These are phyloP conservation scores for Gautieria morchelliformis DNA, from an alignment of 768 basidiomycete genomes.

Conservation along the genomic window DNA sequence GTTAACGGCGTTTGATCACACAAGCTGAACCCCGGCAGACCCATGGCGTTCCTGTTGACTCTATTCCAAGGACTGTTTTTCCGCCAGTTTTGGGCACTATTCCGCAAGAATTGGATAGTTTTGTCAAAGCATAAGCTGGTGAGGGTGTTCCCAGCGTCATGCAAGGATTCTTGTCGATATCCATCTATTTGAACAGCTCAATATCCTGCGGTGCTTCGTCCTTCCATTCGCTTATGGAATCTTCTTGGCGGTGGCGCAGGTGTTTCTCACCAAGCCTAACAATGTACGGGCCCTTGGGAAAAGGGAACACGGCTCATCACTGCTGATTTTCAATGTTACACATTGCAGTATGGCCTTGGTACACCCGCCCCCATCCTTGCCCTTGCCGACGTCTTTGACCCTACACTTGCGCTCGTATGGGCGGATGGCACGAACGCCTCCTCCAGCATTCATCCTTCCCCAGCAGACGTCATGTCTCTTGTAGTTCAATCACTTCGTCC, in stretches of 20 bases:
- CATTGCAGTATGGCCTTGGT: conserved; percentile 37
- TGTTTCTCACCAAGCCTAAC: conserved; percentile 48
- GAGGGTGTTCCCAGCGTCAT: conserved; percentile 17
- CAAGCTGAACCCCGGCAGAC: too few relatives aligned
- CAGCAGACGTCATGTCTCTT: conserved; percentile 48
- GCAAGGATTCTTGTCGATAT: background rate
- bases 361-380: conserved; percentile 38
- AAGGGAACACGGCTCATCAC: background rate
- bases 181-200: conserved; percentile 31
- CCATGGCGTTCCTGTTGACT: background rate
- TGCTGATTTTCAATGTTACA: background rate
- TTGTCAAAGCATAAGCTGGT: conserved; percentile 58
- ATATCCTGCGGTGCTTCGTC: conserved; percentile 51
- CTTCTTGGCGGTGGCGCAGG: conserved; percentile 56
- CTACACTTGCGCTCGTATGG: conserved; percentile 50
- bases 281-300: conserved; percentile 36
- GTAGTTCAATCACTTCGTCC: conserved; percentile 44
- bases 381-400: conserved; percentile 42
- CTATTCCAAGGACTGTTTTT: conserved; percentile 31
- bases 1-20: too few relatives aligned
- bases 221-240: conserved; percentile 57
- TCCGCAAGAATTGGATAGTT: conserved; percentile 70
- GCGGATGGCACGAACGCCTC: conserved; percentile 47
- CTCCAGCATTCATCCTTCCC: conserved; percentile 42
- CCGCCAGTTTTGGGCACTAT: conserved; percentile 50